Evolutionary conservation across 441 rosid species (phyloP).

Genomic region (Eugenia klotzschiana): DNA sequence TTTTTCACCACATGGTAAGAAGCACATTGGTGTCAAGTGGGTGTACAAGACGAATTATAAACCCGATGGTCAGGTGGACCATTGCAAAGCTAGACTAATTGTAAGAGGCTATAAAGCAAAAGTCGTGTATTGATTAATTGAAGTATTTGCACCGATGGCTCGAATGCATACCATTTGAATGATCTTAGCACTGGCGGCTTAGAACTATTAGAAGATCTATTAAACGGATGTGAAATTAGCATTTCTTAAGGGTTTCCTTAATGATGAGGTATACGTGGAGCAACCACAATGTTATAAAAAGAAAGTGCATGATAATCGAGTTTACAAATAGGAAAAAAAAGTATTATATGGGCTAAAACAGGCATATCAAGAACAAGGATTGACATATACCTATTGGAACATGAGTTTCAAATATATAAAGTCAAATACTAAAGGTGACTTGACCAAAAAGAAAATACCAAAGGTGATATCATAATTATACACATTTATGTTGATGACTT

Average conservation of each 20-base stretch:
- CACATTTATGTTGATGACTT: not conserved
- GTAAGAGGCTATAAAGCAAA: not conserved
- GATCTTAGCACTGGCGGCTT: not conserved
- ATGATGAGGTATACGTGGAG: not conserved
- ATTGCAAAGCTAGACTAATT: fast-evolving
- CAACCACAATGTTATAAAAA: not conserved
- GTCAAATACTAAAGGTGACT: not conserved
- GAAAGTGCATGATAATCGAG: not conserved
- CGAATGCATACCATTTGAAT: not conserved
- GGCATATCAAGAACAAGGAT: not conserved
- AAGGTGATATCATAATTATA: not conserved
- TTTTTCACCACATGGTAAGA: not conserved
- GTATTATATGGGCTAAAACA: not conserved
- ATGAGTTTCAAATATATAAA: not conserved
- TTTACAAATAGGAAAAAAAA: not conserved
- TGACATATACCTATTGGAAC: not conserved
- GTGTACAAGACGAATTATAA: not conserved
- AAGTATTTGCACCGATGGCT: not conserved
- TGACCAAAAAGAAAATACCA: not conserved
- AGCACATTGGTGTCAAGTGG: not conserved
- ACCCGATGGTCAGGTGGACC: not conserved
- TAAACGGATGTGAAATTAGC: not conserved
- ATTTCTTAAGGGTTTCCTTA: not conserved
- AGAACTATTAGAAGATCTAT: not conserved
- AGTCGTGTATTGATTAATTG: not conserved